These are phyloP conservation scores for Alternaria consortialis DNA, from an alignment of 2,329 filamentous ascomycete species.

Conservation along the genomic window DNA sequence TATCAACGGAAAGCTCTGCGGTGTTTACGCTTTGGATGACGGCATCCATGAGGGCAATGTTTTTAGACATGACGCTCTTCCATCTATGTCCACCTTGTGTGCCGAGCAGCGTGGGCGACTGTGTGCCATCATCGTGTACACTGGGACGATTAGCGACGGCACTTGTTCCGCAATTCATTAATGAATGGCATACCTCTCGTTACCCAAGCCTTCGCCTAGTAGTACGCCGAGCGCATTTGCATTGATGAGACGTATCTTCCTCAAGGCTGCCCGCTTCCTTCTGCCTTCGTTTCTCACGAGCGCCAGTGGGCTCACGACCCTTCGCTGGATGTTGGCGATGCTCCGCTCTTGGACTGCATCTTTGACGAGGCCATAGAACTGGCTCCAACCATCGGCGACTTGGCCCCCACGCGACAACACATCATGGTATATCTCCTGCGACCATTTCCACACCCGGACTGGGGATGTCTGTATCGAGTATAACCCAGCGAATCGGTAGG, in stretches of 20 bases:
- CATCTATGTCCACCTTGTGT: conserved; percentile 62
- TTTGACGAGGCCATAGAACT: conserved; percentile 83
- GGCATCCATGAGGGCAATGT: conserved; percentile 85
- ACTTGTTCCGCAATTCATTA: too few relatives aligned
- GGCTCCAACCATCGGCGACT: conserved; percentile 56
- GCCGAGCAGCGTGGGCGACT: conserved; percentile 52
- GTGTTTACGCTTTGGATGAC: conserved; percentile 77
- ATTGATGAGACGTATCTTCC: conserved; percentile 78
- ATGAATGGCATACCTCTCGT: conserved; percentile 51
- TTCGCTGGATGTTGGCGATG: conserved; percentile 73
- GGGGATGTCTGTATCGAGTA: conserved; percentile 91
- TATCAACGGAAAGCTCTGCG: conserved; percentile 63
- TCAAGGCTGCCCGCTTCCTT: conserved; percentile 75
- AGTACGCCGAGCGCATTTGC: conserved; percentile 87
- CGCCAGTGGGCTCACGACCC: conserved; percentile 80
- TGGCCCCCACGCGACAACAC: conserved; percentile 57
- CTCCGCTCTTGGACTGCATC: conserved; percentile 78
- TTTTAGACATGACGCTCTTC: conserved; percentile 81
- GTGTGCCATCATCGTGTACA: conserved; percentile 66
- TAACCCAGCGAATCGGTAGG: conserved; percentile 78
- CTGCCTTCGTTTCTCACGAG: conserved; percentile 77
- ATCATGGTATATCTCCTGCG: conserved; percentile 73
- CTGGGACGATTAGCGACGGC: conserved; percentile 58
- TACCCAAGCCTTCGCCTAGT: conserved; percentile 82
- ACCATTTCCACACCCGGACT: conserved; percentile 75